Percentiles rank a stretch among this genome's conserved stretches.
Conservation (phyloP, 345 rosid genomes). For the Citrus inodora region DNA sequence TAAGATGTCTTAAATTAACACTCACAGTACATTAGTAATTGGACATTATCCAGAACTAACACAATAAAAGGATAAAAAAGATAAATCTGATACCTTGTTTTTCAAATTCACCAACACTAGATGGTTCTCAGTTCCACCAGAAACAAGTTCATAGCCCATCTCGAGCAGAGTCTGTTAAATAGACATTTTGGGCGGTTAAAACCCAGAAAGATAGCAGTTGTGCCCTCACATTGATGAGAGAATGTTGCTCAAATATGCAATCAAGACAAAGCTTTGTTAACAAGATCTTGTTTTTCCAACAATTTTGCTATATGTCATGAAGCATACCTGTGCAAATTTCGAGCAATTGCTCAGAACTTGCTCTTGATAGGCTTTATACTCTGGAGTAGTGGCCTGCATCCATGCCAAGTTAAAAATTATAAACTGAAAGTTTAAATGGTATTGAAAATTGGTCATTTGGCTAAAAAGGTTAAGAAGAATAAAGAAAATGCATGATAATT, state of each 20-base stretch:
- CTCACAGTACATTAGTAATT: not conserved
- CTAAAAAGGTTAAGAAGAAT: not conserved
- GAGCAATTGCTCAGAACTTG: constrained; percentile 87
- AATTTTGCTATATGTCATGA: constrained; percentile 1
- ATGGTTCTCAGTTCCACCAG: constrained; percentile 99
- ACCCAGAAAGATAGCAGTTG: not conserved
- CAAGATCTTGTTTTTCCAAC: not conserved
- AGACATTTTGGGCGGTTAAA: constrained; percentile 5
- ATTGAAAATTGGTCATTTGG: not conserved
- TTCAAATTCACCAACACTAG: constrained; percentile 93
- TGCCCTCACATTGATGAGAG: not conserved
- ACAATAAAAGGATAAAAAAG: constrained; percentile 5
- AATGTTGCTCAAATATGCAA: not conserved
- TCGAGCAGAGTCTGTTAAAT: constrained; percentile 54
- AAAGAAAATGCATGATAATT: not conserved
- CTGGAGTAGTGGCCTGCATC: constrained; percentile 83
- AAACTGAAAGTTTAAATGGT: not conserved
- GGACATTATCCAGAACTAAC: not conserved
- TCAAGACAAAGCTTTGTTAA: not conserved
- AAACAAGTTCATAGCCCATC: constrained; percentile 85
- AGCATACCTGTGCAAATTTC: constrained; percentile 78
- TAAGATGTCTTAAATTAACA: not conserved
- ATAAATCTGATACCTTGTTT: constrained; percentile 55
- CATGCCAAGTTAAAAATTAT: not conserved
- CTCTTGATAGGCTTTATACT: constrained; percentile 97